Conservation (phyloP, 2,329 filamentous ascomycete species). For the Penicillium sp. region DNA sequence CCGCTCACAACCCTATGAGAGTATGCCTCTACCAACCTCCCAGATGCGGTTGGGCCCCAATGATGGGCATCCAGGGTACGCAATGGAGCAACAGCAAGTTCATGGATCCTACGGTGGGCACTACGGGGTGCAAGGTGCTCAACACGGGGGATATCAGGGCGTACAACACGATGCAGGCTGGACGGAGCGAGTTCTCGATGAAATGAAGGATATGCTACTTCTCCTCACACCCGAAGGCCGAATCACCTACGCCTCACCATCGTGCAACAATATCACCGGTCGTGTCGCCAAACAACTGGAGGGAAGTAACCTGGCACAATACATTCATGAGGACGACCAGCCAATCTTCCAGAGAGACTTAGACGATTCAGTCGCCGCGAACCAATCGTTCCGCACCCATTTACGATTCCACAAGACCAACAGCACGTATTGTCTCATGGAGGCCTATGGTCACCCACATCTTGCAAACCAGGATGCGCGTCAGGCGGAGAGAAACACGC, state of each 20-base stretch:
- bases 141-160: conserved; percentile 27
- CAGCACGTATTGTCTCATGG: conserved; percentile 74
- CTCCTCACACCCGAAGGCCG: conserved; percentile 82
- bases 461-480: conserved; percentile 66
- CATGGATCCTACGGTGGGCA: conserved; percentile 13
- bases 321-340: conserved; percentile 82
- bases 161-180: conserved; percentile 69
- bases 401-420: conserved; percentile 79
- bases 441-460: conserved; percentile 90
- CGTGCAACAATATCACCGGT: conserved; percentile 71
- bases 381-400: conserved; percentile 78
- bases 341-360: conserved; percentile 82
- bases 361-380: conserved; percentile 81
- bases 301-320: conserved; percentile 74
- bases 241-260: conserved; percentile 83
- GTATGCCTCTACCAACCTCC: conserved; percentile 9
- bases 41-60: conserved; percentile 10
- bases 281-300: conserved; percentile 69
- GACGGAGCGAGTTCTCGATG: conserved; percentile 85
- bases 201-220: conserved; percentile 83
- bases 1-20: conserved; percentile 14
- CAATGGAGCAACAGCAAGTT: conserved; percentile 14
- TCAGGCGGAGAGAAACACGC: conserved; percentile 60
- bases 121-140: conserved; percentile 15
- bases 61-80: conserved; percentile 12